Base-by-base conservation (phyloP, 495 filamentous ascomycete species). In the Hypoxylon trugodes region DNA sequence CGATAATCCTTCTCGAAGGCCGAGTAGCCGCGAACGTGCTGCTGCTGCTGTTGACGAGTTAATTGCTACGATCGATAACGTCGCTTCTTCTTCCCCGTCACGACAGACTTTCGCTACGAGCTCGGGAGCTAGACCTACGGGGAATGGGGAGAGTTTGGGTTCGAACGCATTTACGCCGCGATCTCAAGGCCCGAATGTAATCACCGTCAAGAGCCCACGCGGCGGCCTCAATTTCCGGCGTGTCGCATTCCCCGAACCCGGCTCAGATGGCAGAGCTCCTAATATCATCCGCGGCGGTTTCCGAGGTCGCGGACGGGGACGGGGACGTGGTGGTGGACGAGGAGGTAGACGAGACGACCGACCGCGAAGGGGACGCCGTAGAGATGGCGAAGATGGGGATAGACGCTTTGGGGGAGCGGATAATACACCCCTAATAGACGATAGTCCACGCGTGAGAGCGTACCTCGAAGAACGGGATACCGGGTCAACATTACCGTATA, bases 281-380 rank as follows among this genome's bases (percentile, higher is more conserved):
- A 59, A 60, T 22, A 49, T 68, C 40, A 68, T 69, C 32, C 47
- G 69, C 32, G 67, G 66, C 18, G 63, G 65, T 5, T 55, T 68
- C 22, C 50, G 45, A 36, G 68, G 65, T 3, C 59, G 59, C 7
- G 56, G 56, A 37, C 21, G 45, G 2, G 5, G 26, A 13, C 8
- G 48, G 15, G 47, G 46, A 16, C 38, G 67, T 15, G 49, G 25
- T 13, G 16, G 15, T n/a, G 19, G 33, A 4, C 18, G 19, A 15
- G 19, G 51, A 25, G n/a, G 32, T 6, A 40, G 54, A 4, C 30
- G 37, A 9, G 59, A 68, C 47, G 65, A 68, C 62, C 55, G 59
- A 15, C 63, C 56, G 15, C 58, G 45, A 4, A 49, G 65, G 3
- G 28, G 35, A 1, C 38, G 63, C 2, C 37, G 28, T 5, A 15